phyloP scores from a whole-genome alignment of 805 yeast genomes.

The Saturnispora halmiae region DNA sequence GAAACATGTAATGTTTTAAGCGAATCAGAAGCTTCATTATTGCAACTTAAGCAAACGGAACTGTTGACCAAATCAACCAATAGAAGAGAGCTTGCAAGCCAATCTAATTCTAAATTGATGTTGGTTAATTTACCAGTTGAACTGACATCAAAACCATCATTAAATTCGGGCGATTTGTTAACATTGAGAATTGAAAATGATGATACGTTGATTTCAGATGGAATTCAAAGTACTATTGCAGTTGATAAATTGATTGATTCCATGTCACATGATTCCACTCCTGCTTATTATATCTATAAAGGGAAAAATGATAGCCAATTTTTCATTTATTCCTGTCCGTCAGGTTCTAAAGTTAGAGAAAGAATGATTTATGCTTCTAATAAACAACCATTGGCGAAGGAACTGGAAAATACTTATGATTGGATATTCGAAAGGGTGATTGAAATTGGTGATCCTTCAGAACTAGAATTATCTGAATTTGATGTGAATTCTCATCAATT shows the following conservation, averaged over 20 bases:
- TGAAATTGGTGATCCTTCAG: constrained; percentile 69
- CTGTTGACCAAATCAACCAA: constrained; percentile 17
- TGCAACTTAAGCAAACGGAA: constrained; percentile 38
- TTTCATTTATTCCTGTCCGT: constrained; percentile 83
- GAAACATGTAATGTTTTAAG: constrained; percentile 41
- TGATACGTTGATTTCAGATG: constrained; percentile 4
- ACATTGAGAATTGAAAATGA: constrained; percentile 9
- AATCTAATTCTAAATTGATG: constrained; percentile 5
- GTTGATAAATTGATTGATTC: background rate
- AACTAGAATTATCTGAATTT: constrained; percentile 48
- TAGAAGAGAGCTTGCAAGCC: constrained; percentile 6
- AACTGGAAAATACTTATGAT: constrained; percentile 32
- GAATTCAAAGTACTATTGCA: background rate
- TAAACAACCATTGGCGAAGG: constrained; percentile 49
- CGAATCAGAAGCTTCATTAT: constrained; percentile 46
- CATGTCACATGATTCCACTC: background rate
- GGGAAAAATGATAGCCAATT: constrained; percentile 20
- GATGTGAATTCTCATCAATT: constrained; percentile 6
- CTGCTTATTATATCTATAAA: constrained; percentile 10
- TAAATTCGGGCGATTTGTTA: background rate
- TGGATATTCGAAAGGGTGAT: constrained; percentile 38
- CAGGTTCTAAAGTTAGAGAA: constrained; percentile 80
- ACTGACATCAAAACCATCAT: background rate
- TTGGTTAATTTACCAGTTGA: background rate
- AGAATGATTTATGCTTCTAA: constrained; percentile 90